Evolutionary conservation across 306 rosid genomes (phyloP).

Genomic region (Vigna nakashimae): DNA sequence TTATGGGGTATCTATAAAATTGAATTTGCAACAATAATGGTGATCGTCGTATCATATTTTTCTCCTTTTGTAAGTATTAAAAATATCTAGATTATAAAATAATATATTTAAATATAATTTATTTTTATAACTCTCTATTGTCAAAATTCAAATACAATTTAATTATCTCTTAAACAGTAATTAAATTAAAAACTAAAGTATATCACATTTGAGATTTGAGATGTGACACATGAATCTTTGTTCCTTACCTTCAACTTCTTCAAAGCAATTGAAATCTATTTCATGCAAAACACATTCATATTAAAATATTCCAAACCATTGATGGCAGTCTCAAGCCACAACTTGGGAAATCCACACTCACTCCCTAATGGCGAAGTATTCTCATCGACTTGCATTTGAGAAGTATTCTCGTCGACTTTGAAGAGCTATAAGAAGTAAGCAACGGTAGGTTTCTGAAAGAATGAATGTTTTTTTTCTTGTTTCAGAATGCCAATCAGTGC

Average conservation of each 20-base stretch:
- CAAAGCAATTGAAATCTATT: not conserved
- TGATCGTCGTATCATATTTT: too few species aligned
- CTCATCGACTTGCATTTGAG: too few species aligned
- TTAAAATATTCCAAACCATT: not conserved
- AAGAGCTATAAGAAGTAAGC: not conserved
- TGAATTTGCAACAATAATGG: not conserved
- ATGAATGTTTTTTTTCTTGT: conserved; percentile 29
- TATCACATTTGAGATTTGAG: too few species aligned
- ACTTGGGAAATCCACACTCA: not conserved
- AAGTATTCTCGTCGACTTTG: not conserved
- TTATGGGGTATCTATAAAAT: not conserved
- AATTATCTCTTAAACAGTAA: too few species aligned
- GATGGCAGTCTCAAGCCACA: not conserved
- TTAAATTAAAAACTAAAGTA: too few species aligned
- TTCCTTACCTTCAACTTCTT: not conserved
- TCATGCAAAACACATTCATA: not conserved
- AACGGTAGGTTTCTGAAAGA: conserved; percentile 25
- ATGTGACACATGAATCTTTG: too few species aligned
- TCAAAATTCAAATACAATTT: too few species aligned
- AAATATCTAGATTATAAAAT: too few species aligned
- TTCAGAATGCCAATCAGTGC: conserved; percentile 27
- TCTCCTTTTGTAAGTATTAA: too few species aligned
- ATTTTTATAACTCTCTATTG: too few species aligned
- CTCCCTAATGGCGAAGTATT: too few species aligned
- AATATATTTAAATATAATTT: too few species aligned